Conservation (phyloP, 192 early-diverging fungal genomes). For the Rhizophagus clarus region DNA sequence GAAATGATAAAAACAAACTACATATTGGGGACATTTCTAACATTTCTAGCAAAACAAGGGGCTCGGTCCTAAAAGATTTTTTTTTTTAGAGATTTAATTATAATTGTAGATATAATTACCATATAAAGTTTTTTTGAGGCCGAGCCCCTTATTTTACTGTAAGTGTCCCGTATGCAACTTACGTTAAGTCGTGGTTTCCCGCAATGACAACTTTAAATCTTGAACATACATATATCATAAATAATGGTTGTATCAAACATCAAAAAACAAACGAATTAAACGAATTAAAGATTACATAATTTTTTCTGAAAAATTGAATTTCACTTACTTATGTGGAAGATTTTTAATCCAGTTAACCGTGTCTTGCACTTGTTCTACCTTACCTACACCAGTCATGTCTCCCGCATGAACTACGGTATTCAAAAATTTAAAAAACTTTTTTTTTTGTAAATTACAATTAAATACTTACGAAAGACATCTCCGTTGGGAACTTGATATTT, state of each 20-base stretch:
- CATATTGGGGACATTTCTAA: too few relatives aligned
- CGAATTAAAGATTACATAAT: too few relatives aligned
- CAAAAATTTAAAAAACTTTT: background rate
- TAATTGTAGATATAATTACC: too few relatives aligned
- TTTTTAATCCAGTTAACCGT: constrained; percentile 36
- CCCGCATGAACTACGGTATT: constrained; percentile 34
- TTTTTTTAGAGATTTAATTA: too few relatives aligned
- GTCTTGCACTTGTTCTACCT: constrained; percentile 29
- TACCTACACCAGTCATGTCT: constrained; percentile 38
- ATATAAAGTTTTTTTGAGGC: too few relatives aligned
- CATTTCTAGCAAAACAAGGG: too few relatives aligned
- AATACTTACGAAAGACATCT: constrained; percentile 34
- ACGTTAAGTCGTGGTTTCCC: constrained; percentile 35
- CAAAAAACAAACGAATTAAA: too few relatives aligned
- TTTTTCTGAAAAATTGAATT: background rate
- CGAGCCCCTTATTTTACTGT: too few relatives aligned
- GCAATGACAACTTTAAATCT: constrained; percentile 37
- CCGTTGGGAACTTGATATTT: constrained; percentile 36
- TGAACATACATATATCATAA: too few relatives aligned
- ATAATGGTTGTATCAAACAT: too few relatives aligned
- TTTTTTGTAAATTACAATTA: background rate
- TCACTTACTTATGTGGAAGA: constrained; percentile 28
- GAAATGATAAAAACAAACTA: too few relatives aligned
- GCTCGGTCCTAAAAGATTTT: too few relatives aligned
- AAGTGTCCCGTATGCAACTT: background rate